Evolutionary conservation across 2,329 filamentous ascomycete species (phyloP).

Genomic region (Scedosporium apiospermum): DNA sequence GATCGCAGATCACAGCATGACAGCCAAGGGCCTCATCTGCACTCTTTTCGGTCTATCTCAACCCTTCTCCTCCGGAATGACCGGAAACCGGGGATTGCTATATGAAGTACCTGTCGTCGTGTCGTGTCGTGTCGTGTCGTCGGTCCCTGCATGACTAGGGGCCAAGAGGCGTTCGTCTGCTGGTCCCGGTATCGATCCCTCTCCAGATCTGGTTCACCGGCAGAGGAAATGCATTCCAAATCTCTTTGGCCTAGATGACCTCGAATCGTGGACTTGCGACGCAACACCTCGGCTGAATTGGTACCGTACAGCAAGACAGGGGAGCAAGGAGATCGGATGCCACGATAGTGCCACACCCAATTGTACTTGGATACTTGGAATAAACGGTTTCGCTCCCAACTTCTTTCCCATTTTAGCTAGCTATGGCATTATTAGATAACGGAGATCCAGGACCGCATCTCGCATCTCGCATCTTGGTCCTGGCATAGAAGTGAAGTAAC

Average conservation of each 20-base stretch:
- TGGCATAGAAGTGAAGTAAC: too few relatives aligned
- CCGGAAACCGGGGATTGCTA: neutral
- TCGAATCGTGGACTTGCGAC: neutral
- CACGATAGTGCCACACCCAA: neutral
- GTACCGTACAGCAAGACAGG: neutral
- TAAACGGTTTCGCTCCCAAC: neutral
- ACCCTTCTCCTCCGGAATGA: neutral
- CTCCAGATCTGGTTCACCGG: neutral
- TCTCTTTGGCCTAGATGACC: neutral
- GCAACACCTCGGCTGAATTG: neutral
- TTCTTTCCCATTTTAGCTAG: too few relatives aligned
- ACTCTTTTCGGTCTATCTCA: neutral
- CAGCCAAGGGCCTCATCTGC: neutral
- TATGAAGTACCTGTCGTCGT: neutral
- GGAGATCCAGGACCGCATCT: too few relatives aligned
- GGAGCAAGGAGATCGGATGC: neutral
- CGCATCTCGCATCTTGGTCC: too few relatives aligned
- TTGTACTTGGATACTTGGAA: too few relatives aligned
- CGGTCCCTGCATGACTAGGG: neutral
- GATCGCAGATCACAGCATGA: neutral
- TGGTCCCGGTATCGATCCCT: neutral
- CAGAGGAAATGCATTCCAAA: neutral
- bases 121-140: neutral
- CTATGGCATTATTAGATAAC: too few relatives aligned
- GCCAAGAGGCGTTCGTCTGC: neutral